Evolutionary conservation across 441 rosid genomes (phyloP).

Genomic region (Daphne laureola): DNA sequence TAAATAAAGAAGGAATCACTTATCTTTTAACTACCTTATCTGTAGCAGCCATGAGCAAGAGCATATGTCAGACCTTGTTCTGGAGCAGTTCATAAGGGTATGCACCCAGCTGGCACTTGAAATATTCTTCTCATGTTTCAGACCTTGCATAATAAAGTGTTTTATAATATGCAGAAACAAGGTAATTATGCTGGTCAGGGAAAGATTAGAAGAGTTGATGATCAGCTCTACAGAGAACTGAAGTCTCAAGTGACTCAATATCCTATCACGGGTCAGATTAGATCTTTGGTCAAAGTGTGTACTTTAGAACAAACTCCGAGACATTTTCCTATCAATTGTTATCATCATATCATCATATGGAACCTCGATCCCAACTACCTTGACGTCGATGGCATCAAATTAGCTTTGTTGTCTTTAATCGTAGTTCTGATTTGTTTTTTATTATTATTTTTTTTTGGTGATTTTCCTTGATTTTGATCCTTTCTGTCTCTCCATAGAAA

Average conservation of each 20-base stretch:
- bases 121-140: background rate
- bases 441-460: too few relatives aligned
- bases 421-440: too few relatives aligned
- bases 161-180: slow-evolving; percentile 10
- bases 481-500: too few relatives aligned
- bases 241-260: slow-evolving; percentile 13
- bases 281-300: slow-evolving; percentile 3
- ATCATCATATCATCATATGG: too few relatives aligned
- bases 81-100: slow-evolving; percentile 9
- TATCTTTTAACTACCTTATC: slow-evolving; percentile 2
- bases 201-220: slow-evolving; percentile 6
- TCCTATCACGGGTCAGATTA: slow-evolving; percentile 16
- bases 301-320: background rate
- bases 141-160: background rate
- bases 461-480: too few relatives aligned
- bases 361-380: too few relatives aligned
- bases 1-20: background rate
- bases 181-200: slow-evolving; percentile 9
- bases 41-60: slow-evolving; percentile 22
- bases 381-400: too few relatives aligned
- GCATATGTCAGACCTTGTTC: slow-evolving; percentile 6
- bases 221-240: slow-evolving; percentile 8
- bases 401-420: too few relatives aligned
- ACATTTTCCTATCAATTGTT: too few relatives aligned
- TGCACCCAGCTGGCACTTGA: slow-evolving; percentile 1